Percentiles rank a stretch among this genome's conserved stretches.
phyloP scores from a whole-genome alignment of 306 rosid species.

The Rosa rugosa region DNA sequence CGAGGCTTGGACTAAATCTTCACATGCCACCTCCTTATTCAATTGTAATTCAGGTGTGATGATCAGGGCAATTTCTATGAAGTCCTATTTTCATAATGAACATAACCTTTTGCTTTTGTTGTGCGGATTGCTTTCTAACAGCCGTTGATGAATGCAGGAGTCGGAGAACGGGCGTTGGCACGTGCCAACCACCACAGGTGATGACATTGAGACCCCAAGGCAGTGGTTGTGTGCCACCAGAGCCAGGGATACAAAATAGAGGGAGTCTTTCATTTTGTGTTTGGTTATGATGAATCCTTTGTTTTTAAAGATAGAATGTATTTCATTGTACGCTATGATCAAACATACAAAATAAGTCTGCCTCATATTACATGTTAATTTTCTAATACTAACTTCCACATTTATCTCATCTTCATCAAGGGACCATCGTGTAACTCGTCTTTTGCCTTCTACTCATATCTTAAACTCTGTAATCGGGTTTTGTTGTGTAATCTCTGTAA shows the following conservation, averaged over 20 bases:
- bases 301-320: background rate
- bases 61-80: constrained; percentile 20
- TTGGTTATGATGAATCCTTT: background rate
- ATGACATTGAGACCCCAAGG: constrained; percentile 74
- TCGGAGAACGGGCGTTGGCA: constrained; percentile 82
- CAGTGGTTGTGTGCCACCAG: constrained; percentile 83
- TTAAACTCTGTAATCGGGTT: too few species aligned
- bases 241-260: constrained; percentile 31
- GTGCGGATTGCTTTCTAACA: background rate
- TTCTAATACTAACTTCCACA: background rate
- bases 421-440: too few species aligned
- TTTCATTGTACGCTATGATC: background rate
- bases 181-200: constrained; percentile 62
- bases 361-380: background rate
- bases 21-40: constrained; percentile 82
- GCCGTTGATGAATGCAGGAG: constrained; percentile 50
- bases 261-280: background rate
- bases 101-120: background rate
- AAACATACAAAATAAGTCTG: background rate
- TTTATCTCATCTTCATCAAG: background rate
- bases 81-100: background rate
- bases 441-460: too few species aligned
- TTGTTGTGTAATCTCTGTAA: too few species aligned
- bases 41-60: constrained; percentile 75
- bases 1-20: constrained; percentile 41